Evolutionary conservation across 306 rosid genomes (phyloP).

Genomic region (Cucumis melo): DNA sequence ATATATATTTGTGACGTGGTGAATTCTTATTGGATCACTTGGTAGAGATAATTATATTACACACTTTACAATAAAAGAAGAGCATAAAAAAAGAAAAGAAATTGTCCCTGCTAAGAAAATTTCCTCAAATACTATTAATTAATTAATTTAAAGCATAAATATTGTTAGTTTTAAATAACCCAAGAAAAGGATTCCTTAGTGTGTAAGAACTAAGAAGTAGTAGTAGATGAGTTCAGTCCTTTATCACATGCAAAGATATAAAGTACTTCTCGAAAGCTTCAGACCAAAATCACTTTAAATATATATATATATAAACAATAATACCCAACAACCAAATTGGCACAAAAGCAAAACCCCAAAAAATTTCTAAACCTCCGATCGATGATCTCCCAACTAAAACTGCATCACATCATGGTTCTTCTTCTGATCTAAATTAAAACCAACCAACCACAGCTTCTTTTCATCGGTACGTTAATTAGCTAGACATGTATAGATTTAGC

Average conservation of each 20-base stretch:
- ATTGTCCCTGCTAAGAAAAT: not conserved
- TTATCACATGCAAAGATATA: not conserved
- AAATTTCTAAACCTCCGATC: not conserved
- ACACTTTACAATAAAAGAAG: too few relatives aligned
- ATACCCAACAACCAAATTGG: not conserved
- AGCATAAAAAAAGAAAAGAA: too few relatives aligned
- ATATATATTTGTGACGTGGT: too few relatives aligned
- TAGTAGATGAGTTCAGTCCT: not conserved
- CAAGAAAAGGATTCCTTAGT: constrained; percentile 27
- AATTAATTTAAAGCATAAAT: too few relatives aligned
- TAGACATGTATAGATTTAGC: constrained; percentile 48
- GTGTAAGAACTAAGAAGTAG: too few relatives aligned
- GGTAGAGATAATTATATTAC: too few relatives aligned
- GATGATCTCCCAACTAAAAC: not conserved
- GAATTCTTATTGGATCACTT: too few relatives aligned
- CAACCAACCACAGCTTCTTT: too few relatives aligned
- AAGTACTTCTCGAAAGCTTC: not conserved
- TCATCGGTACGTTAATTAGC: not conserved
- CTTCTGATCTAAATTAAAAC: too few relatives aligned
- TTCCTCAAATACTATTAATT: too few relatives aligned
- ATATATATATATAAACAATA: not conserved
- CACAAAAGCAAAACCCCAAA: constrained; percentile 5
- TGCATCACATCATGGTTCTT: too few relatives aligned
- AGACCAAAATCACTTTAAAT: not conserved
- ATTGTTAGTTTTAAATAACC: not conserved